Base-by-base conservation (phyloP, 225 moss, liverwort and hornwort species). In the Lunularia cruciata region DNA sequence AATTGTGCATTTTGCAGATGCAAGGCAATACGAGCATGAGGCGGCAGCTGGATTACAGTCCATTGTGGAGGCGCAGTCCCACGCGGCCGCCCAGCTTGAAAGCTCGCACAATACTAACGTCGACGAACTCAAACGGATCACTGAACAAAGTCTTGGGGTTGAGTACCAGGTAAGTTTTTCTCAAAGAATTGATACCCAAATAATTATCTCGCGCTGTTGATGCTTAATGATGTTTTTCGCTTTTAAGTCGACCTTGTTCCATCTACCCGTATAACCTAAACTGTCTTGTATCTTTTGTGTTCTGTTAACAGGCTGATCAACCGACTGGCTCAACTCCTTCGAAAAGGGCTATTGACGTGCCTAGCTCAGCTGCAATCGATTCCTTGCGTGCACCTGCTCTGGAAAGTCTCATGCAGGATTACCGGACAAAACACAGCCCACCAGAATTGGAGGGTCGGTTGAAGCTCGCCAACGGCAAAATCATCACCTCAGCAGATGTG, bases 381-480 rank as follows among this genome's bases (percentile, higher is more conserved):
- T 79, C 86, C 9, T 65, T 96, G 78, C 89, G 96, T 66, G 85
- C 92, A 47, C 89, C 92, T 12, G 83, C 90, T 15, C 56, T 96
- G 16, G 90, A 96, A 48, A 42, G 58, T 36, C 61, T 96, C 35
- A 83, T 89, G 63, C 78, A 78, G 15, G 92, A 92, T 49, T 96
- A 92, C 48, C 86, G 84, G 63, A 71, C 80, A 35, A 90, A 81
- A 76, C 79, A 72, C 47, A 77, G 68, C 10, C 80, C 78, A 57
- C 80, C 84, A 67, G 88, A 86, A 14, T 74, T 76, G 47, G 92
- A 89, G 46, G 82, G 84, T 45, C 74, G 77, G 9, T 48, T 70
- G 43, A 82, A 78, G 52, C 68, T 61, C 32, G 56, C 65, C n/a
- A 63, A 71, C 25, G 84, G 78, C 49, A 92, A 92, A 72, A 83